Percentiles rank a stretch among this genome's conserved stretches.
Conservation (phyloP, 1,284 basidiomycete species). For the Ustilago loliicola region DNA sequence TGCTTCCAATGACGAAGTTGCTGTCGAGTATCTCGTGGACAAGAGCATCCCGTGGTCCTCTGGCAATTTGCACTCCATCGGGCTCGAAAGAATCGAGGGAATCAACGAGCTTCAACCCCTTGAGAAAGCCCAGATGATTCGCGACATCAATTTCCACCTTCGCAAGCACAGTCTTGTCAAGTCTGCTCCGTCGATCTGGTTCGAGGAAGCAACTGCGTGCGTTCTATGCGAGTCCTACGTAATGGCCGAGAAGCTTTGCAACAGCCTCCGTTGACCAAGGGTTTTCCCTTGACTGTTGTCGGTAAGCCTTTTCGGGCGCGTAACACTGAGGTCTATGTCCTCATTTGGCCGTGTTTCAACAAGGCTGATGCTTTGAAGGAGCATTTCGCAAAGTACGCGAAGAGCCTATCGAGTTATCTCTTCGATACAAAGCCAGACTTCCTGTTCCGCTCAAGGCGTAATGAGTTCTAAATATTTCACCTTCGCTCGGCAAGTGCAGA, state of each 20-base stretch:
- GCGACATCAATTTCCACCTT: background rate
- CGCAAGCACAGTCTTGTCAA: background rate
- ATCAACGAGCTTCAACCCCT: background rate
- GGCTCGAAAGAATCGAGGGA: background rate
- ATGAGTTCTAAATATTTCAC: too few relatives aligned
- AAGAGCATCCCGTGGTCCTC: conserved; percentile 5
- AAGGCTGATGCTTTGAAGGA: too few relatives aligned
- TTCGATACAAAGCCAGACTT: too few relatives aligned
- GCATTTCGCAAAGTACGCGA: too few relatives aligned
- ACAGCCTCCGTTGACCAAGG: background rate
- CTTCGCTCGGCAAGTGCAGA: too few relatives aligned
- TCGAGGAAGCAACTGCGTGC: background rate
- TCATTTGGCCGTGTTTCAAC: too few relatives aligned
- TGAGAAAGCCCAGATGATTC: conserved; percentile 9
- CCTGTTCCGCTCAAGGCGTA: too few relatives aligned
- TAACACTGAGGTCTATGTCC: background rate
- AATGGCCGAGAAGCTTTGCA: conserved; percentile 1
- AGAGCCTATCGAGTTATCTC: too few relatives aligned
- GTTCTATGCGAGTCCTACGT: background rate
- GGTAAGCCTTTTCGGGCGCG: background rate
- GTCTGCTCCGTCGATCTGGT: conserved; percentile 1
- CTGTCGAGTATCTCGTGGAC: conserved; percentile 3
- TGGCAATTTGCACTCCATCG: background rate
- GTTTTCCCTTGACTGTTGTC: conserved; percentile 4
- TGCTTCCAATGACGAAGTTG: background rate